phyloP scores from a whole-genome alignment of 1,139 yeast genomes.

The Taiozyma sp. region DNA sequence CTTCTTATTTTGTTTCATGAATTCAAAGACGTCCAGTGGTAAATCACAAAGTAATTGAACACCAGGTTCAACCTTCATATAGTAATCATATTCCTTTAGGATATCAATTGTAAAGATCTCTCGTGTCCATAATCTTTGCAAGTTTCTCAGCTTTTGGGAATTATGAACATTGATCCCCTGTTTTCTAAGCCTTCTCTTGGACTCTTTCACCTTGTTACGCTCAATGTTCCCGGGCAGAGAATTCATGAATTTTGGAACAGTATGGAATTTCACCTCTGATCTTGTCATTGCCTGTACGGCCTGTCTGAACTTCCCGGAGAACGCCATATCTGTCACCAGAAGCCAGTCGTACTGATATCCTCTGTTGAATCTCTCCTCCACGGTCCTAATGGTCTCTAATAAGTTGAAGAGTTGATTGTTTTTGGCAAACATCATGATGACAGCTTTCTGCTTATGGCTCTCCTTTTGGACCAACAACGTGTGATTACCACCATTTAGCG shows the following conservation, averaged over 20 bases:
- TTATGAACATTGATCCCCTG: conserved; percentile 12
- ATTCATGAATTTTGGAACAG: conserved; percentile 39
- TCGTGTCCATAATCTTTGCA: conserved; percentile 90
- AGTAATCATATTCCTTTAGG: conserved; percentile 52
- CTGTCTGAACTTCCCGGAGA: conserved; percentile 36
- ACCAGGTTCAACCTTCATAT: conserved; percentile 73
- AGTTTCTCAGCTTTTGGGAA: conserved; percentile 41
- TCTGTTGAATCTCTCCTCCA: conserved; percentile 70
- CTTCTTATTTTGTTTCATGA: conserved; percentile 53
- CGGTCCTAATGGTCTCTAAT: conserved; percentile 53
- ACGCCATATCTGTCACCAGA: conserved; percentile 10
- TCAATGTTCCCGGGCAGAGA: conserved; percentile 49
- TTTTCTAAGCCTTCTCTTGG: conserved; percentile 40
- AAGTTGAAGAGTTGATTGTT: conserved; percentile 58
- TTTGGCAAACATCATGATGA: conserved; percentile 73
- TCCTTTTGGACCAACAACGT: background rate
- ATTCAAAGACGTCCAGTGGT: conserved; percentile 57
- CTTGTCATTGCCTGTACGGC: conserved; percentile 36
- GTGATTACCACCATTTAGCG: background rate
- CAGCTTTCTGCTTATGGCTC: conserved; percentile 33
- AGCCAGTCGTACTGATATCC: conserved; percentile 19
- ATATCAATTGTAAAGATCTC: conserved; percentile 63
- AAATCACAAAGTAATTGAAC: conserved; percentile 58
- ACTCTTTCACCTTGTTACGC: conserved; percentile 43
- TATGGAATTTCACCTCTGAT: conserved; percentile 42